These are phyloP conservation scores for Calonectria crousiana DNA, from an alignment of 2,329 filamentous ascomycete genomes.

Conservation along the genomic window DNA sequence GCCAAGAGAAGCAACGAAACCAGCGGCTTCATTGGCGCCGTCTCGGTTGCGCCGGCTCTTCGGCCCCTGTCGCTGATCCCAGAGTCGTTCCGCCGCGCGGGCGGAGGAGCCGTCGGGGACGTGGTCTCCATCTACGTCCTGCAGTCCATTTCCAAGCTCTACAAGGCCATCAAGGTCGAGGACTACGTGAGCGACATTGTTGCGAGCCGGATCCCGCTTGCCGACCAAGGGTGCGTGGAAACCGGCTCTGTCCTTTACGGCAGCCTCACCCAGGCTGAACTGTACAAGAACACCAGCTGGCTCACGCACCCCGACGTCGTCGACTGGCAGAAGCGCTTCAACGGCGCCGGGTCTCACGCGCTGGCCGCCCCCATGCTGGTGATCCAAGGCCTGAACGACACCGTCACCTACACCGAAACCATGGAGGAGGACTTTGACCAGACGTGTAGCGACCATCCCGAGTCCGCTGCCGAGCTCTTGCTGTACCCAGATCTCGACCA, in stretches of 20 bases:
- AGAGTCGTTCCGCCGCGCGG: not conserved
- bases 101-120: not conserved
- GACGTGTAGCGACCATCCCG: not conserved
- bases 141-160: not conserved
- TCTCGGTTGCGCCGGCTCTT: not conserved
- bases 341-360: not conserved
- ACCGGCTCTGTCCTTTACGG: not conserved
- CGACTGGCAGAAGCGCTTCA: not conserved
- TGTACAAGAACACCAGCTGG: not conserved
- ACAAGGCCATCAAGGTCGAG: not conserved
- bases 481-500: not conserved
- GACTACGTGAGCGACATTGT: not conserved
- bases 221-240: not conserved
- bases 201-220: not conserved
- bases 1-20: not conserved
- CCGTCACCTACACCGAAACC: not conserved
- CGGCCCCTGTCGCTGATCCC: not conserved
- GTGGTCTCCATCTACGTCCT: not conserved
- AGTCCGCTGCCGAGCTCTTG: not conserved
- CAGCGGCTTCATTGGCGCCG: not conserved
- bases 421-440: not conserved
- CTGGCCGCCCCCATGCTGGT: not conserved
- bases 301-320: not conserved
- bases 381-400: not conserved
- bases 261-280: not conserved